Conservation (phyloP, 257 asterid species). For the Solanum peruvianum region DNA sequence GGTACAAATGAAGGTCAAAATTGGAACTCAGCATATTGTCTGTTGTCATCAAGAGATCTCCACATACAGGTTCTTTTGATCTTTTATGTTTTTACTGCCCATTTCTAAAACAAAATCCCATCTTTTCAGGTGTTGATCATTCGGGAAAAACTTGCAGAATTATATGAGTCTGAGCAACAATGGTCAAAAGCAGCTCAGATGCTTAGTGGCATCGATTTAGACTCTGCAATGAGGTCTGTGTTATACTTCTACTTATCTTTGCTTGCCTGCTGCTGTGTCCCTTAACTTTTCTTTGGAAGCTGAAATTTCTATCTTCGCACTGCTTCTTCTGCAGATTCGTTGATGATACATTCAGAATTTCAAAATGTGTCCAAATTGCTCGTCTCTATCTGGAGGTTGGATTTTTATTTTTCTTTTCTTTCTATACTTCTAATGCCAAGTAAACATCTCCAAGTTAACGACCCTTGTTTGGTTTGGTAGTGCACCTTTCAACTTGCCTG, state of each 20-base stretch:
- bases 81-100: background rate
- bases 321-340: constrained; percentile 49
- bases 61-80: background rate
- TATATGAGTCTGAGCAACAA: constrained; percentile 85
- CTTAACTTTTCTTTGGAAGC: background rate
- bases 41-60: background rate
- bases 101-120: background rate
- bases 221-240: constrained; percentile 92
- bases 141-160: constrained; percentile 87
- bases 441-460: background rate
- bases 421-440: background rate
- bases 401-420: background rate
- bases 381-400: constrained; percentile 90
- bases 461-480: background rate
- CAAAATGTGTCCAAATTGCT: constrained; percentile 95
- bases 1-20: background rate
- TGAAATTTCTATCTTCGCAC: background rate
- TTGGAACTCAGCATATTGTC: background rate
- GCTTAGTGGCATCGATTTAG: constrained; percentile 98
- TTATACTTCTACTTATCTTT: background rate
- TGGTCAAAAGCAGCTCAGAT: constrained; percentile 99
- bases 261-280: background rate
- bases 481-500: background rate
- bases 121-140: constrained; percentile 67
- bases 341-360: constrained; percentile 79